phyloP scores from a whole-genome alignment of 2,329 filamentous ascomycete genomes.

The Curvularia sp. region DNA sequence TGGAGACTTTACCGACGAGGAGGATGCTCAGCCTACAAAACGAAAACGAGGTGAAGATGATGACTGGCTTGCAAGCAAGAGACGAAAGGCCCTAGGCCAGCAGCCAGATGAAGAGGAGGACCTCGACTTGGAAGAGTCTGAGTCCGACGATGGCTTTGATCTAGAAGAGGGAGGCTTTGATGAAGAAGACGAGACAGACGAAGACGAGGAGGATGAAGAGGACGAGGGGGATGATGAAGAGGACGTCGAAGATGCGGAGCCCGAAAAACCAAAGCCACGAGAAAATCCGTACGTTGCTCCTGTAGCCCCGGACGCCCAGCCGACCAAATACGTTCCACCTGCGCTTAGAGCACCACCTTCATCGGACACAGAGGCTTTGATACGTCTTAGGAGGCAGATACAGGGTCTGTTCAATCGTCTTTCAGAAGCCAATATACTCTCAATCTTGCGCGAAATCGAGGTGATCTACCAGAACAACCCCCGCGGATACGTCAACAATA shows the following conservation, averaged over 20 bases:
- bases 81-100: conserved; percentile 57
- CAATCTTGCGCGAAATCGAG: conserved; percentile 82
- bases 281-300: conserved; percentile 94
- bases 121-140: conserved; percentile 29
- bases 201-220: conserved; percentile 44
- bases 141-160: conserved; percentile 42
- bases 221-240: conserved; percentile 37
- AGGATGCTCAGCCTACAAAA: conserved; percentile 58
- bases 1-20: conserved; percentile 55
- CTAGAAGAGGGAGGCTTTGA: conserved; percentile 28
- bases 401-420: conserved; percentile 92
- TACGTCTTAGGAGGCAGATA: conserved; percentile 76
- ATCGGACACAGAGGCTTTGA: conserved; percentile 70
- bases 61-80: conserved; percentile 66
- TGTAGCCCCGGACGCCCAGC: conserved; percentile 51
- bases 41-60: conserved; percentile 65
- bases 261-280: conserved; percentile 55
- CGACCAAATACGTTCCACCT: conserved; percentile 85
- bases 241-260: conserved; percentile 35
- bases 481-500: conserved; percentile 85
- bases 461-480: conserved; percentile 83
- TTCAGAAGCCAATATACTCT: conserved; percentile 86
- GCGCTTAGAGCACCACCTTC: conserved; percentile 72
- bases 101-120: conserved; percentile 34
- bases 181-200: conserved; percentile 25